These are phyloP conservation scores for Geotrichum aggregatum DNA, from an alignment of 1,139 yeast species.

Conservation along the genomic window DNA sequence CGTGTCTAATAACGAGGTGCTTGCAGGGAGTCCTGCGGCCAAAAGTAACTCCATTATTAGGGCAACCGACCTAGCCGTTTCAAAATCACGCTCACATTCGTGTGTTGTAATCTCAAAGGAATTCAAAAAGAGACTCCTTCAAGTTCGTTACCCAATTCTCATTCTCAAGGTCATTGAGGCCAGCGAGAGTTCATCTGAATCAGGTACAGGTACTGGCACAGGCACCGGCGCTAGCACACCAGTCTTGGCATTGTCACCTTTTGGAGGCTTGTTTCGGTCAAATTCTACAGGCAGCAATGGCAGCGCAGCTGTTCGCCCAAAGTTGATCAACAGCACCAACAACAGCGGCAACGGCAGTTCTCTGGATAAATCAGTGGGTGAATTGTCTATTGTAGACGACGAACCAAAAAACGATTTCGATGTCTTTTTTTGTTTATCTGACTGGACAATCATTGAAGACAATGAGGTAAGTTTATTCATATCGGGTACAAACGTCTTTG, in stretches of 20 bases:
- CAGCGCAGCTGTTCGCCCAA: background rate
- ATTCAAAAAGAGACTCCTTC: constrained; percentile 6
- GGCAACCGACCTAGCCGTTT: background rate
- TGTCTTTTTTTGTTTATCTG: constrained; percentile 5
- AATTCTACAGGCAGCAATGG: background rate
- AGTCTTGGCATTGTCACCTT: background rate
- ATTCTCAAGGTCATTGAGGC: constrained; percentile 8
- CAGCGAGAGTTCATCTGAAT: background rate
- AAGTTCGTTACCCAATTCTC: constrained; percentile 8
- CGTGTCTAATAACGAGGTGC: no score
- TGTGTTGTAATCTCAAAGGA: constrained; percentile 10
- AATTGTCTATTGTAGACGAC: background rate
- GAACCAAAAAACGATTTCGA: background rate
- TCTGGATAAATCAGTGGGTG: background rate
- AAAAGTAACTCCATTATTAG: background rate
- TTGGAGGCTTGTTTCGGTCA: background rate
- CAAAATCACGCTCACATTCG: background rate
- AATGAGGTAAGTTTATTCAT: constrained; percentile 1
- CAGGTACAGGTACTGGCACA: background rate
- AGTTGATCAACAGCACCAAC: background rate
- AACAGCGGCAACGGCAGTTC: background rate
- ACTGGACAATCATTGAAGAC: constrained; percentile 7
- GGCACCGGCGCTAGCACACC: background rate
- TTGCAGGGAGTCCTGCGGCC: no score
- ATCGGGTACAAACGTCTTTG: background rate